phyloP scores from a whole-genome alignment of 768 basidiomycete genomes.

The Hygrocybe punicea region DNA sequence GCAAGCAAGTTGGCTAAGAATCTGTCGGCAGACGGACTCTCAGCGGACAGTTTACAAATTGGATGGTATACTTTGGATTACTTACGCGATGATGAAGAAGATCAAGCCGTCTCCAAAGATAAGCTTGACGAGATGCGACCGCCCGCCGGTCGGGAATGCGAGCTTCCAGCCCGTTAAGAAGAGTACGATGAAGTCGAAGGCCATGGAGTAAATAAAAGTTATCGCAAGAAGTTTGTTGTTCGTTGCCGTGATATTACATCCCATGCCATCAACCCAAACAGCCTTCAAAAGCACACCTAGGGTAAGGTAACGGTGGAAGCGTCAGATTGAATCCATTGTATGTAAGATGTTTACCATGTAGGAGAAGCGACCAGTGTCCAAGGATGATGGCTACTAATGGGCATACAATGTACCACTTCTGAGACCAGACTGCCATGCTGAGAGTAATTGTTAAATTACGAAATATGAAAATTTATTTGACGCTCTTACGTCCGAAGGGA shows the following conservation, averaged over 20 bases:
- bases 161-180: conserved; percentile 62
- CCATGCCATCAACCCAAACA: conserved; percentile 44
- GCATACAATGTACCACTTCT: conserved; percentile 49
- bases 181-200: conserved; percentile 65
- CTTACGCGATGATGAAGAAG: conserved; percentile 6
- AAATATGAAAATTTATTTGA: not conserved
- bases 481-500: conserved; percentile 59
- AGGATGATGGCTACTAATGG: conserved; percentile 56
- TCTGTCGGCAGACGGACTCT: conserved; percentile 29
- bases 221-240: conserved; percentile 58
- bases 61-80: not conserved
- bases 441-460: not conserved
- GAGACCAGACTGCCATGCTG: conserved; percentile 71
- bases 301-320: not conserved
- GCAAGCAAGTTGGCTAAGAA: conserved; percentile 66
- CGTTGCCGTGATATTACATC: conserved; percentile 59
- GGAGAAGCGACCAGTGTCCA: conserved; percentile 67
- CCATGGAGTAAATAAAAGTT: conserved; percentile 73
- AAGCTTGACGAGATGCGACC: conserved; percentile 57
- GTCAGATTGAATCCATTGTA: not conserved
- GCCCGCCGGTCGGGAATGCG: conserved; percentile 40
- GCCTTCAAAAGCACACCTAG: conserved; percentile 57
- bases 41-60: not conserved
- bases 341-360: conserved; percentile 48
- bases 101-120: conserved; percentile 73